phyloP scores from a whole-genome alignment of 345 rosid species.

The Hibiscus trionum region DNA sequence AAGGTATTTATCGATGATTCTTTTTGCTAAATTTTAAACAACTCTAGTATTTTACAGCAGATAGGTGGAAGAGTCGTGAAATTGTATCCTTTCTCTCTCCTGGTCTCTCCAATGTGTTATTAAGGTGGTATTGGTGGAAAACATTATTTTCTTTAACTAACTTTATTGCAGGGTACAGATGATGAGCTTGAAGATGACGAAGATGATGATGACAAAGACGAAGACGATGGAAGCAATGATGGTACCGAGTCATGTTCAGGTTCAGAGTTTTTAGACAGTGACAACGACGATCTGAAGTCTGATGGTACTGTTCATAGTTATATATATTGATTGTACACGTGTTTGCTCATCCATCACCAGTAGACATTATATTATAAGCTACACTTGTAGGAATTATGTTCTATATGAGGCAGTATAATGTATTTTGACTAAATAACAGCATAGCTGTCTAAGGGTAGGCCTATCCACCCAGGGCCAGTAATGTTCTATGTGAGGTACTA shows the following conservation, averaged over 20 bases:
- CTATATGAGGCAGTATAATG: not conserved
- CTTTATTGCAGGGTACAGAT: constrained; percentile 37
- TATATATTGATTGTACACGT: not conserved
- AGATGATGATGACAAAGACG: constrained; percentile 11
- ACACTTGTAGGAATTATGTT: not conserved
- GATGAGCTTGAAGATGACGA: constrained; percentile 18
- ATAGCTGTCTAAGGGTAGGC: not conserved
- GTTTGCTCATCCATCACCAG: not conserved
- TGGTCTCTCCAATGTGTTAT: not conserved
- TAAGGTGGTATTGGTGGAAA: not conserved
- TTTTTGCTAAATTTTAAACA: not conserved
- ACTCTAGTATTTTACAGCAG: not conserved
- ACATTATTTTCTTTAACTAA: not conserved
- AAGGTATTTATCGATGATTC: constrained; percentile 23
- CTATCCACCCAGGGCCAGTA: not conserved
- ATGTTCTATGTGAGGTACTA: too few species aligned
- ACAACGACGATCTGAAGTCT: constrained; percentile 25
- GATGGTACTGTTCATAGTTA: constrained; percentile 38
- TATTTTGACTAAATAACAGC: not conserved
- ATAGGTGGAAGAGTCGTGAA: not conserved
- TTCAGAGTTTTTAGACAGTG: constrained; percentile 41
- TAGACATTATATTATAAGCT: not conserved
- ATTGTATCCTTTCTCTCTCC: not conserved
- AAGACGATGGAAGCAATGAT: constrained; percentile 18
- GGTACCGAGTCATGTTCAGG: constrained; percentile 30